These are phyloP conservation scores for Carex parvula DNA, from an alignment of 176 grass and related monocot genomes.

Conservation along the genomic window DNA sequence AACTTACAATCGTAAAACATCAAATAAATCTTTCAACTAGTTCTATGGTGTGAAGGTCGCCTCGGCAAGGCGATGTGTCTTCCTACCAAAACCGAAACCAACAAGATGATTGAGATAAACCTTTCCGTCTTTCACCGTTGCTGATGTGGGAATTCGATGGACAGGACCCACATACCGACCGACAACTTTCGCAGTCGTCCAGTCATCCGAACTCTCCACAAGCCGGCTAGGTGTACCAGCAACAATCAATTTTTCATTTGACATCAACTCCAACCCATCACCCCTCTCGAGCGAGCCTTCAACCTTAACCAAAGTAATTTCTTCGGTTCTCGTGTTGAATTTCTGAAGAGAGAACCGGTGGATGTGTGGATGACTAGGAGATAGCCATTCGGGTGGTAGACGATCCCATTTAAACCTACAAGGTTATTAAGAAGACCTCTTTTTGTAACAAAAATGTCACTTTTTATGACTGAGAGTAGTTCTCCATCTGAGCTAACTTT, in stretches of 20 bases:
- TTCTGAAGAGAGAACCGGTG: constrained; percentile 72
- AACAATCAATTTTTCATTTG: constrained; percentile 45
- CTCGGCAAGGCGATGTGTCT: constrained; percentile 66
- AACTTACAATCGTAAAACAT: not conserved
- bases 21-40: not conserved
- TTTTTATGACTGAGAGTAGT: constrained; percentile 55
- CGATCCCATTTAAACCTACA: constrained; percentile 67
- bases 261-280: constrained; percentile 79
- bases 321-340: constrained; percentile 35
- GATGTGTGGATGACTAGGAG: constrained; percentile 81
- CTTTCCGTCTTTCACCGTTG: constrained; percentile 69
- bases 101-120: constrained; percentile 87
- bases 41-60: constrained; percentile 49
- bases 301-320: constrained; percentile 48
- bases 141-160: constrained; percentile 63
- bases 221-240: constrained; percentile 62
- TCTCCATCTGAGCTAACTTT: constrained; percentile 63
- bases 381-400: constrained; percentile 75
- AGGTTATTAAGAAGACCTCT: constrained; percentile 47
- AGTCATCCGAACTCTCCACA: constrained; percentile 79
- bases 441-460: constrained; percentile 47
- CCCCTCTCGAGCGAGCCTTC: constrained; percentile 53
- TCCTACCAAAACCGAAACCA: constrained; percentile 58
- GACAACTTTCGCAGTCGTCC: constrained; percentile 59
- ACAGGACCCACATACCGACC: constrained; percentile 51